Percentiles rank a stretch among this genome's conserved stretches.
These are phyloP conservation scores for Iris macrosiphon DNA, from an alignment of 106 monocot species.

Conservation along the genomic window DNA sequence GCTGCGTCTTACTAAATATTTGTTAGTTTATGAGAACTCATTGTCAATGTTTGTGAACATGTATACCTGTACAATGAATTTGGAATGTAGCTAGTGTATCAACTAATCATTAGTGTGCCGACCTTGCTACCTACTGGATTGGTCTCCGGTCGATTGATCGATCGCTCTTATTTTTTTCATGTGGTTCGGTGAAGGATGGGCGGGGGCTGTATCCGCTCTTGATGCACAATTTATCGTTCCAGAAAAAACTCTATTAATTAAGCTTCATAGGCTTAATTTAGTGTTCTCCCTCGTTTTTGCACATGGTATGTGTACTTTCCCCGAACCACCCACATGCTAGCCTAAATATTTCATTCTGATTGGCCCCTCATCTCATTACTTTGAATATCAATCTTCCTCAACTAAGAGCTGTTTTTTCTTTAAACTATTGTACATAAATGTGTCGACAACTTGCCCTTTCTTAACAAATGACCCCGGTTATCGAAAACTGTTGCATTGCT, in stretches of 20 bases:
- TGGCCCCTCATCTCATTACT: too few species aligned
- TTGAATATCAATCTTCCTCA: too few species aligned
- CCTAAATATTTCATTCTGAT: too few species aligned
- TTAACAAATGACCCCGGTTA: too few species aligned
- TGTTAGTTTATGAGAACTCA: too few species aligned
- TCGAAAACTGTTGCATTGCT: background rate
- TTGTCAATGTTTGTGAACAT: constrained; percentile 4
- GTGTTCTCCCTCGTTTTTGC: background rate
- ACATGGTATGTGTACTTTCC: constrained; percentile 2
- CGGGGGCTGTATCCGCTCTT: background rate
- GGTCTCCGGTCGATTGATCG: background rate
- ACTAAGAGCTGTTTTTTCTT: too few species aligned
- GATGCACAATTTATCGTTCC: background rate
- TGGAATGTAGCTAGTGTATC: background rate
- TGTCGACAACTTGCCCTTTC: too few species aligned
- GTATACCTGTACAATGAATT: constrained; percentile 6
- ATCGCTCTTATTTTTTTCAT: too few species aligned
- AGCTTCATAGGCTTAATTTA: background rate
- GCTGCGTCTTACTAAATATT: too few species aligned
- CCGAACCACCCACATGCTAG: background rate
- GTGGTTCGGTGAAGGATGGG: background rate
- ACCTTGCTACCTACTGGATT: constrained; percentile 1
- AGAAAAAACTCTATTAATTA: background rate
- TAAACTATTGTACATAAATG: too few species aligned
- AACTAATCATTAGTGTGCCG: background rate